A percentile compares a stretch with the other conserved stretches of the same genome.
Conservation (phyloP, 306 rosid species). For the Begonia loranthoides region DNA sequence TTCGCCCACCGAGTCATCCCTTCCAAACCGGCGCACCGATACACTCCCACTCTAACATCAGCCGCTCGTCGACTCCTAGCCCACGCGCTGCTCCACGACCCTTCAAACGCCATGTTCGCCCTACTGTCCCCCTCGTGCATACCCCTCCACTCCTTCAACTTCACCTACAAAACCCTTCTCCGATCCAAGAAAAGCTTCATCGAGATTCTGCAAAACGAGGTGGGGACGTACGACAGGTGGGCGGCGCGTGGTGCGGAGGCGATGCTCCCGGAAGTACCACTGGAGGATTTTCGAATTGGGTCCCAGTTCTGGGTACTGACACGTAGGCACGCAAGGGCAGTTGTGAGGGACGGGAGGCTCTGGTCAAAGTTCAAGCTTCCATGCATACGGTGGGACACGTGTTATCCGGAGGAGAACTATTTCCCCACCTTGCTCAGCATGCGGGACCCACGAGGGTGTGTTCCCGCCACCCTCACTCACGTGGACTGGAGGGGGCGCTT, state of each 20-base stretch:
- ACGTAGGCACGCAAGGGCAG: slow-evolving; percentile 52
- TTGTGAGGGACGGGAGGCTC: slow-evolving; percentile 23
- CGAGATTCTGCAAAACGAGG: slow-evolving; percentile 42
- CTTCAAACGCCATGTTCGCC: slow-evolving; percentile 37
- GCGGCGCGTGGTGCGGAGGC: slow-evolving; percentile 50
- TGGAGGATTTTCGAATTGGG: slow-evolving; percentile 51
- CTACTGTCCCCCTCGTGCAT: slow-evolving; percentile 49
- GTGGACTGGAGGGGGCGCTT: slow-evolving; percentile 41
- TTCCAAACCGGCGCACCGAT: slow-evolving; percentile 30
- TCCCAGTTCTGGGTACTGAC: slow-evolving; percentile 69
- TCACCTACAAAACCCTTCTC: slow-evolving; percentile 34
- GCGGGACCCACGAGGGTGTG: slow-evolving; percentile 38
- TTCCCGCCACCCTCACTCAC: slow-evolving; percentile 60
- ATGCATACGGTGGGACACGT: slow-evolving; percentile 30
- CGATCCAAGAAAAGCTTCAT: slow-evolving; percentile 38
- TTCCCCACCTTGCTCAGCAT: slow-evolving; percentile 58
- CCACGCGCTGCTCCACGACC: slow-evolving; percentile 44
- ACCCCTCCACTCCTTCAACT: slow-evolving; percentile 51
- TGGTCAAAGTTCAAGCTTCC: slow-evolving; percentile 50
- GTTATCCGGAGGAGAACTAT: slow-evolving; percentile 64
- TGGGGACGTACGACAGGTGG: slow-evolving; percentile 28
- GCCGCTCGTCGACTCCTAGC: slow-evolving; percentile 53
- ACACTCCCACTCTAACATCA: slow-evolving; percentile 29
- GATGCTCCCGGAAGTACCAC: slow-evolving; percentile 47
- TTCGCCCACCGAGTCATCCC: slow-evolving; percentile 34